phyloP scores from a whole-genome alignment of 192 early-diverging fungal species.

The Coemansia aciculifera region DNA sequence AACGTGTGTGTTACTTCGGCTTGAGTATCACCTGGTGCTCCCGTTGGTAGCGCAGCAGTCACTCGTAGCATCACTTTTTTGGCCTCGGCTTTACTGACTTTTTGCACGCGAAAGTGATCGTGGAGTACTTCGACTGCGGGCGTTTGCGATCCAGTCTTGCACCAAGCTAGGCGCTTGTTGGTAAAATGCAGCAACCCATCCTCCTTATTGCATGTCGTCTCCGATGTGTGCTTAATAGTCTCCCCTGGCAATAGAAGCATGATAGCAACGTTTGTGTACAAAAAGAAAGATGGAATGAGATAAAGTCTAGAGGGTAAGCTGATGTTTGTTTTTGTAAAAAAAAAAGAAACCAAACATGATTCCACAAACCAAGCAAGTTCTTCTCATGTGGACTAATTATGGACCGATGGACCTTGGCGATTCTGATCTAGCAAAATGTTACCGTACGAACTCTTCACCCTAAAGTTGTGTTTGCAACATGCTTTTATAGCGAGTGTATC shows the following conservation, averaged over 20 bases:
- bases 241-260: constrained; percentile 38
- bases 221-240: constrained; percentile 31
- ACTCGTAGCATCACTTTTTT: constrained; percentile 63
- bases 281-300: background rate
- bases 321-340: background rate
- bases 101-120: constrained; percentile 35
- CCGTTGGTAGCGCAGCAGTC: constrained; percentile 18
- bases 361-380: background rate
- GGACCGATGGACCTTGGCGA: background rate
- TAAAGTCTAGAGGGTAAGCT: background rate
- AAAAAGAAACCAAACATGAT: background rate
- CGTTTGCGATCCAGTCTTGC: constrained; percentile 42
- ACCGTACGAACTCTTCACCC: too few species aligned
- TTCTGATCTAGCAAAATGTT: background rate
- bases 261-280: background rate
- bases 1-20: constrained; percentile 56
- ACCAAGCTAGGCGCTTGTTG: constrained; percentile 61
- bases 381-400: background rate
- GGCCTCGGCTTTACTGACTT: constrained; percentile 51
- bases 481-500: too few species aligned
- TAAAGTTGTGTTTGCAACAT: too few species aligned
- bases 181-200: constrained; percentile 56
- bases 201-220: constrained; percentile 31
- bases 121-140: constrained; percentile 55
- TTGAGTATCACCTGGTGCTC: constrained; percentile 25